Base-by-base conservation (phyloP, 1,284 basidiomycete species). In the Omphalotus olearius region DNA sequence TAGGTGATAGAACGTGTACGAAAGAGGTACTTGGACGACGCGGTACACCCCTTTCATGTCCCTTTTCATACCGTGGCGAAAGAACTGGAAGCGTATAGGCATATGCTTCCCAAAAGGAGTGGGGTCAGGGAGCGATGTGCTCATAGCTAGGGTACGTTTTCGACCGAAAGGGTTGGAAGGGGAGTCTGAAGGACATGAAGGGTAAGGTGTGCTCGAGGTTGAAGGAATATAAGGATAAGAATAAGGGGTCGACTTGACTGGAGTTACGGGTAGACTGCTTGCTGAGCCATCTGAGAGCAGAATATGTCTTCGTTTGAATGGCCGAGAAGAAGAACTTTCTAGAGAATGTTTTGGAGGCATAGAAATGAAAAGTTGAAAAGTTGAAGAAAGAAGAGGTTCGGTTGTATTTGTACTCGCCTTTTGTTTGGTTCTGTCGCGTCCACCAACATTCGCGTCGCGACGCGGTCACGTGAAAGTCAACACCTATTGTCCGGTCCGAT, bases 1-100 rank as follows among this genome's bases (percentile, higher is more conserved):
- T 1, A 90, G 69, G 57, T 85, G 84, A 2, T 76, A 71, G 58
- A 90, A 82, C 0, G 81, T 84, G 61, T 86, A 88, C 61, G 75
- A 83, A 25, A 80, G 68, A 0, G 87, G 87, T 4, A 88, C 82
- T 56, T 86, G 84, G 4, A 81, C 79, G 51, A 85, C 68, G 46
- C 85, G 78, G 58, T 79, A 79, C 1, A 84, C 73, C 10, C 78
- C 78, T 5, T 82, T 76, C 53, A 45, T 57, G 4, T 59, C 60
- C 14, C 50, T 58, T 54, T 13, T 63, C 6, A 40, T 49, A 18
- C 64, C 67, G 17, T 60, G 56, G 18, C 72, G 69, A 33, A 82
- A 65, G 51, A 85, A 68, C 64, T 87, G 85, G 58, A 88, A 79
- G 16, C 84, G 77, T n/a, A 88, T 71, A 1, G 82, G 69, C 26